Base-by-base conservation (phyloP, 140 eudicot species). In the Senecio squalidus region DNA sequence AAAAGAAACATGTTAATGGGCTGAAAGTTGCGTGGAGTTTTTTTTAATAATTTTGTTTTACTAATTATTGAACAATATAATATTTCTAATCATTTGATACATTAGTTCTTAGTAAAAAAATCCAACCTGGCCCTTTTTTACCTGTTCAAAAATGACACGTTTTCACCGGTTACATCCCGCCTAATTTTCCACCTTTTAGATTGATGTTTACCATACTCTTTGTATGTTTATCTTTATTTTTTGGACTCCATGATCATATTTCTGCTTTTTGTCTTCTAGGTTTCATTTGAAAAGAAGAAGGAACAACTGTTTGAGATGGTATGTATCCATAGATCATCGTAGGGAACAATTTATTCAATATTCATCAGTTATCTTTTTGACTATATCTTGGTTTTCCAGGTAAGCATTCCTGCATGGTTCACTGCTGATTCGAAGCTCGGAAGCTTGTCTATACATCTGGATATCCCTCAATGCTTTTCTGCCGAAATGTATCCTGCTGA, bases 401-500 rank as follows among this genome's bases (percentile, higher is more conserved):
- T 89, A 45, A 85, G 95, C 80, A 73, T 89, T 70, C 97, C 97
- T 56, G 72, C 95, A 44, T 89, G 97, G 97, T 89, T 85, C 82
- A 70, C 89, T 24, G 95, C 76, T 29, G 97, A 89, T 70, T 79
- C 89, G 26, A 80, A 86, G 86, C 97, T 89, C 22, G 97, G 97
- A 58, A 77, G 88, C 76, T 80, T 89, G 84, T 82, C 97, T 33
- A 68, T 89, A 53, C 93, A 89, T 76, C 65, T 89, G 71, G 97
- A 89, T 28, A 82, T 89, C 2, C 93, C 97, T 4, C 97, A 89
- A 30, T 89, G 97, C 74, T 89, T 89, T 70, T 82, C 93, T 24
- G 97, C 97, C 20, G 97, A 89, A 73, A 89, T 85, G 97, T 89
- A 89, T 74, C 79, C 97, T 64, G 93, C 69, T 64, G 97, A 89